Evolutionary conservation across 192 early-diverging fungal genomes (phyloP), one percentile per base, ranked within the genome.

Genomic region (Linderina pennispora): DNA sequence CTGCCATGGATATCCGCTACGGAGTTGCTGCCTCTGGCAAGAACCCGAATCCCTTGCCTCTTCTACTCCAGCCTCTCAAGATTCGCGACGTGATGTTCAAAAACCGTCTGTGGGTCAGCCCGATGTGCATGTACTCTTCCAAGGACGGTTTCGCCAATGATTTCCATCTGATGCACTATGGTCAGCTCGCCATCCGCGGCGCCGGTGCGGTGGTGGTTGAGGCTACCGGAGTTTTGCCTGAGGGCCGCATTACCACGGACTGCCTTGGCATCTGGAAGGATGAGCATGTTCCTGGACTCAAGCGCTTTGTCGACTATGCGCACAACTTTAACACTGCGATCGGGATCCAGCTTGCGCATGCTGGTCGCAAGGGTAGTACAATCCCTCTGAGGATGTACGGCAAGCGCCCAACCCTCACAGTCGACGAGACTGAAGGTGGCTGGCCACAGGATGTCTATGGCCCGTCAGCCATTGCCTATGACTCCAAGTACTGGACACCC

Each of bases 211-310:
- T 89, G 37, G 75, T 93, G 23, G 65, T 89, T 36, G 92, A 96
- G 48, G 85, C 85, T 3, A 78, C 83, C 0, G 86, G 74, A 3
- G 88, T 94, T 5, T 43, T 59, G 0, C 79, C 86, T 15, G 74
- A 87, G 39, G 91, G 90, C 41, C 78, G 89, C 13, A 88, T 90
- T 31, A 75, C 85, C 7, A 85, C 91, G 16, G 52, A 77, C 36
- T 84, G 85, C 58, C 60, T 79, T 4, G 92, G 94, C 8, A 56
- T 96, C 19, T 94, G 88, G 86, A 75, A 80, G 9, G 86, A 91
- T 62, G 84, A 77, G 8, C 69, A 61, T 32, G 53, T 64, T 0
- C 47, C 8, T 33, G 39, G 37, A 10, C 58, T 85, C 17, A 77
- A 75, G 40, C 64, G 67, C 3, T 65, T 91, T n/a, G 79, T 78